A percentile compares a stretch with the other conserved stretches of the same genome.
phyloP scores from a whole-genome alignment of 2,329 filamentous ascomycete species.

The Corinectria fuckeliana region DNA sequence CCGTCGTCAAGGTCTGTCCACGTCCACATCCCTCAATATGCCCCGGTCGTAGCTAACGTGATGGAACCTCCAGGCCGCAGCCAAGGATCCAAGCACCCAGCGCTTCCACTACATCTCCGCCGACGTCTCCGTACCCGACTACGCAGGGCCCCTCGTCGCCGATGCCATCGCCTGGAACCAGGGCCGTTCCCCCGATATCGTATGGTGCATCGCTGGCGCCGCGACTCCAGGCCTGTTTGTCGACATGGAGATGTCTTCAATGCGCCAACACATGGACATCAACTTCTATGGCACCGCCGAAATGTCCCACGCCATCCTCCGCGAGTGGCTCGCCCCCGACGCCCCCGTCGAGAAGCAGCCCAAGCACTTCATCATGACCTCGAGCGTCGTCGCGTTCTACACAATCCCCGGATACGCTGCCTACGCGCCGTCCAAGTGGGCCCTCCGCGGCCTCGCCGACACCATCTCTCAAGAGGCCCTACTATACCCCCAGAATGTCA shows the following conservation, averaged over 20 bases:
- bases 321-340: constrained; percentile 70
- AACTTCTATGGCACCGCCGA: constrained; percentile 90
- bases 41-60: background rate
- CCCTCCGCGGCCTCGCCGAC: constrained; percentile 83
- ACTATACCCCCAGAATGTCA: constrained; percentile 83
- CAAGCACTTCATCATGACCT: constrained; percentile 88
- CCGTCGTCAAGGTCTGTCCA: constrained; percentile 64
- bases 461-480: constrained; percentile 82
- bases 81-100: constrained; percentile 70
- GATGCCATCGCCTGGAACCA: constrained; percentile 83
- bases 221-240: constrained; percentile 78
- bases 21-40: background rate
- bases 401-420: constrained; percentile 81
- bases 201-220: constrained; percentile 88
- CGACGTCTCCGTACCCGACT: constrained; percentile 75
- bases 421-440: constrained; percentile 86
- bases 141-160: constrained; percentile 72
- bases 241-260: constrained; percentile 70
- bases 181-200: constrained; percentile 75
- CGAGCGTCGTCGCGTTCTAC: constrained; percentile 76
- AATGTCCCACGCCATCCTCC: constrained; percentile 81
- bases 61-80: constrained; percentile 60
- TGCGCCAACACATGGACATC: constrained; percentile 85
- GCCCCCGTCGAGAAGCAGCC: constrained; percentile 54
- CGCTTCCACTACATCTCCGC: constrained; percentile 84